Evolutionary conservation across 495 filamentous ascomycete genomes (phyloP).

Genomic region (Pseudoneurospora amorphoporcata): DNA sequence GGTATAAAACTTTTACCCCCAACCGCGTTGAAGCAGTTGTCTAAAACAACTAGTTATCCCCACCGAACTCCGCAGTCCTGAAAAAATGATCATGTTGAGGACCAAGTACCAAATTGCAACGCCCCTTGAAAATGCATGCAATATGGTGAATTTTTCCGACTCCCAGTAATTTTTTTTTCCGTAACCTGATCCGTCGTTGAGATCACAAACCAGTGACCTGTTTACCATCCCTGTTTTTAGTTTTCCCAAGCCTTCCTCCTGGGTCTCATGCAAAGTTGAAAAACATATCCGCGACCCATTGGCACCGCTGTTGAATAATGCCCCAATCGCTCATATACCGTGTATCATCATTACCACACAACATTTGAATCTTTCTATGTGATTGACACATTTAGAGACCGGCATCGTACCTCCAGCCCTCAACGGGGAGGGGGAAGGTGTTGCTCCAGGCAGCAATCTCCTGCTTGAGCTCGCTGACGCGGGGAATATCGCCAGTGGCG

Average conservation of each 20-base stretch:
- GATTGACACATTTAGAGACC: slow-evolving; percentile 26
- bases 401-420: slow-evolving; percentile 46
- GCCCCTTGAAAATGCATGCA: slow-evolving; percentile 28
- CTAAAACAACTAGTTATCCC: slow-evolving; percentile 8
- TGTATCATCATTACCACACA: neutral
- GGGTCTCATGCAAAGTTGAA: slow-evolving; percentile 13
- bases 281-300: slow-evolving; percentile 11
- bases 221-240: slow-evolving; percentile 3
- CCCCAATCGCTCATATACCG: slow-evolving; percentile 3
- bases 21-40: slow-evolving; percentile 28
- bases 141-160: slow-evolving; percentile 22
- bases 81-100: slow-evolving; percentile 24
- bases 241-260: slow-evolving; percentile 4
- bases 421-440: slow-evolving; percentile 86
- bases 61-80: slow-evolving; percentile 19
- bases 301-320: slow-evolving; percentile 2
- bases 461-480: slow-evolving; percentile 73
- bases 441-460: slow-evolving; percentile 84
- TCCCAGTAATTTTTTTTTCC: slow-evolving; percentile 9
- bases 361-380: neutral
- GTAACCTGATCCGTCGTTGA: slow-evolving; percentile 17
- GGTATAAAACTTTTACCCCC: neutral
- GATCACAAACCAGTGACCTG: slow-evolving; percentile 9
- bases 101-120: slow-evolving; percentile 25
- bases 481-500: slow-evolving; percentile 59